These are phyloP conservation scores for Intubia oerlemansii DNA, from an alignment of 2,329 filamentous ascomycete species.

Conservation along the genomic window DNA sequence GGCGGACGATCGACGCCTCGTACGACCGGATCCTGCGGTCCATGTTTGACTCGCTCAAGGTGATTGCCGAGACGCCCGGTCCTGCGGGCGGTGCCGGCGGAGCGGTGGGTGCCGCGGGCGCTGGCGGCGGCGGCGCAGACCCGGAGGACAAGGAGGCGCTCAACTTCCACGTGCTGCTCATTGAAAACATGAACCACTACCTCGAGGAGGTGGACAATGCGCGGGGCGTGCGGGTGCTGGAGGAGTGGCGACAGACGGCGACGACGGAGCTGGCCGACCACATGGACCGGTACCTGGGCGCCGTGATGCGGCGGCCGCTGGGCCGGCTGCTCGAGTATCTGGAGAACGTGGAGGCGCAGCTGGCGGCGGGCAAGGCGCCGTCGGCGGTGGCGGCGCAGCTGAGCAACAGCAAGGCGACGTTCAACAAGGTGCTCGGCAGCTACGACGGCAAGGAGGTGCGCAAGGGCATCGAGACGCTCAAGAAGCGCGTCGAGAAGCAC, in stretches of 20 bases:
- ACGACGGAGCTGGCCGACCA: slow-evolving; percentile 65
- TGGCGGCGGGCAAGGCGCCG: slow-evolving; percentile 35
- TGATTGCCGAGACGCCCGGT: slow-evolving; percentile 57
- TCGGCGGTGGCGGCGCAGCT: slow-evolving; percentile 54
- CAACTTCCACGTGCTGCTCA: slow-evolving; percentile 91
- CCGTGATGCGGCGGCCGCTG: slow-evolving; percentile 72
- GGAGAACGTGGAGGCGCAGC: slow-evolving; percentile 63
- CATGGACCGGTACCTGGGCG: slow-evolving; percentile 66
- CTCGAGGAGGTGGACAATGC: slow-evolving; percentile 68
- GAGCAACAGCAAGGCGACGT: slow-evolving; percentile 60
- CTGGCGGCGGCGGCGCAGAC: slow-evolving; percentile 20
- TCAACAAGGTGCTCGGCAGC: slow-evolving; percentile 65
- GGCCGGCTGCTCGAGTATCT: slow-evolving; percentile 83
- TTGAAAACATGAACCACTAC: slow-evolving; percentile 98
- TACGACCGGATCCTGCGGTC: slow-evolving; percentile 78
- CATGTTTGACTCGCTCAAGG: slow-evolving; percentile 94
- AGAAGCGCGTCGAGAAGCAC: slow-evolving; percentile 89
- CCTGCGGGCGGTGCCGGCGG: slow-evolving; percentile 9
- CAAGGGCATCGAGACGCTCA: slow-evolving; percentile 74
- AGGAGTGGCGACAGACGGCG: slow-evolving; percentile 66
- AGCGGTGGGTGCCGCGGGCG: slow-evolving; percentile 7
- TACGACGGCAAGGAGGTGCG: slow-evolving; percentile 73
- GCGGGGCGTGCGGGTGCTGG: slow-evolving; percentile 50
- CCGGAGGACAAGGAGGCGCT: slow-evolving; percentile 87
- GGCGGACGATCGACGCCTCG: slow-evolving; percentile 62